Conservation (phyloP, 163 green algal species). For the Chlamydomonas reinhardtii region DNA sequence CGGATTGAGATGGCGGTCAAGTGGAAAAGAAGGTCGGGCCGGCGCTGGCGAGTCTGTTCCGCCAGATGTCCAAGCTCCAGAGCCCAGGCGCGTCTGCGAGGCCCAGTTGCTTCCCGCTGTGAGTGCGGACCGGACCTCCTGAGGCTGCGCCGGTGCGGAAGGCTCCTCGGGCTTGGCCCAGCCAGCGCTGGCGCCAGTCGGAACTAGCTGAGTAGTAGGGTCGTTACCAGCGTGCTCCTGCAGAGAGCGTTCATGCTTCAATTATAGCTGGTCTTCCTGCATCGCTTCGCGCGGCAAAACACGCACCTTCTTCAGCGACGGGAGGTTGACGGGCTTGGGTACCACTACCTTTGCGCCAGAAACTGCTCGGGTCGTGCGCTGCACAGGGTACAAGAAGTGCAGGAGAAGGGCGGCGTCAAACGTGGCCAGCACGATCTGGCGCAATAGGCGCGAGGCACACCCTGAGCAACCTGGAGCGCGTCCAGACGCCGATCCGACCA, state of each 20-base stretch:
- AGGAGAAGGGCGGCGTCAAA: slow-evolving; percentile 41
- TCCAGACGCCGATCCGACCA: no score
- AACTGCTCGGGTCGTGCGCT: slow-evolving; percentile 60
- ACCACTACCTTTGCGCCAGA: slow-evolving; percentile 81
- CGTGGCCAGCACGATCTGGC: slow-evolving; percentile 13
- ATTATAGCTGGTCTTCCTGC: neutral
- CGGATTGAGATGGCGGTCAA: slow-evolving; percentile 74
- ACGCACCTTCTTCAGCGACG: slow-evolving; percentile 88
- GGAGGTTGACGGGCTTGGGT: slow-evolving; percentile 90
- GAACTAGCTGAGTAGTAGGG: slow-evolving; percentile 83
- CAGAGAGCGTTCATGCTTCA: neutral
- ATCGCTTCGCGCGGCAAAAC: slow-evolving; percentile 2
- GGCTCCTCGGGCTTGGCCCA: slow-evolving; percentile 76
- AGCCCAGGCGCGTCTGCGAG: slow-evolving; percentile 5
- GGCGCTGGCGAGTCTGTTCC: slow-evolving; percentile 32
- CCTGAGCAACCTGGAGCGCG: no score
- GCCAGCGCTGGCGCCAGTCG: slow-evolving; percentile 58
- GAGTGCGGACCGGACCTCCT: slow-evolving; percentile 55
- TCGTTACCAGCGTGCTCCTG: slow-evolving; percentile 88
- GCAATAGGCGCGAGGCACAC: no score
- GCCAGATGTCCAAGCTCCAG: slow-evolving; percentile 1
- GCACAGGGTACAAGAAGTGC: neutral
- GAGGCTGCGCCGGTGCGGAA: slow-evolving; percentile 45
- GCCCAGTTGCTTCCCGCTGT: slow-evolving; percentile 56
- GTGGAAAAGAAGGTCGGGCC: slow-evolving; percentile 48